Percentiles rank a stretch among this genome's conserved stretches.
phyloP scores from a whole-genome alignment of 768 basidiomycete genomes.

The Lactarius evosmus region DNA sequence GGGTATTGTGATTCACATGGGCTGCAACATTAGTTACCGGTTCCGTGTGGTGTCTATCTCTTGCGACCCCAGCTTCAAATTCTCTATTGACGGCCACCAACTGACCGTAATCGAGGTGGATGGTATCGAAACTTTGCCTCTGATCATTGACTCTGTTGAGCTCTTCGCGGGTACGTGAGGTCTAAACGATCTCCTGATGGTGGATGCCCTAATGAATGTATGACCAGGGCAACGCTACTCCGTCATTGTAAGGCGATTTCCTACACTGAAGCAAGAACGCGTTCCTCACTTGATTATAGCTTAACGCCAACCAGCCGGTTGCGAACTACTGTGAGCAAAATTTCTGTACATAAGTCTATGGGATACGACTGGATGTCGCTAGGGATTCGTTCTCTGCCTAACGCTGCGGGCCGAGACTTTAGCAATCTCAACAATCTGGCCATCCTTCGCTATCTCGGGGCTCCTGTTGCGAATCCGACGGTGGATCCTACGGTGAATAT shows the following conservation, averaged over 20 bases:
- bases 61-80: slow-evolving; percentile 39
- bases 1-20: background rate
- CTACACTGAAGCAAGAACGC: background rate
- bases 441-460: slow-evolving; percentile 27
- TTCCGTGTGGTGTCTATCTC: slow-evolving; percentile 52
- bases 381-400: slow-evolving; percentile 24
- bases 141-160: slow-evolving; percentile 28
- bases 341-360: background rate
- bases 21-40: slow-evolving; percentile 42
- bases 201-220: background rate
- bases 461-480: slow-evolving; percentile 15
- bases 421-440: slow-evolving; percentile 4
- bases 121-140: slow-evolving; percentile 27
- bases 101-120: slow-evolving; percentile 36
- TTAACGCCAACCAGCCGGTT: no score
- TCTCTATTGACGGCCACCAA: slow-evolving; percentile 32
- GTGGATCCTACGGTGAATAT: slow-evolving; percentile 1
- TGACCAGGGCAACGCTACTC: slow-evolving; percentile 31
- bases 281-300: slow-evolving; percentile 4
- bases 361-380: slow-evolving; percentile 18
- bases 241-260: slow-evolving; percentile 27
- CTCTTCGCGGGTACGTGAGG: slow-evolving; percentile 27
- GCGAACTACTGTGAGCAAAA: slow-evolving; percentile 19
- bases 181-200: slow-evolving; percentile 1
- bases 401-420: background rate